These are phyloP conservation scores for Chloranthus sessilifolius DNA, from an alignment of 164 flowering plant species.

Conservation along the genomic window DNA sequence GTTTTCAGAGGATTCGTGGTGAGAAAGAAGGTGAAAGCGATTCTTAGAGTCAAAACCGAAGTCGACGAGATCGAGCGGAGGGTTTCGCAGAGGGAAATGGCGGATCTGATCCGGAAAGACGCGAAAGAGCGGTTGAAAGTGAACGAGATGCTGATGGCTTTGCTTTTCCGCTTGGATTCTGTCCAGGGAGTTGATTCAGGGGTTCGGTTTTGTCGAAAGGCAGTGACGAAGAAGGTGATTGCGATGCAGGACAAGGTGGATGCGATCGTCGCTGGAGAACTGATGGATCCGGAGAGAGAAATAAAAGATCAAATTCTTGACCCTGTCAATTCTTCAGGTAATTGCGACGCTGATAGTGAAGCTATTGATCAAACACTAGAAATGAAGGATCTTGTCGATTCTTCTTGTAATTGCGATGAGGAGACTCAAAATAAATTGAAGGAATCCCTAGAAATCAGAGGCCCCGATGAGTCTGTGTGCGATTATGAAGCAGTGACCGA, in stretches of 20 bases:
- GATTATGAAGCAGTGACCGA: not conserved
- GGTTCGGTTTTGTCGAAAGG: conserved; percentile 55
- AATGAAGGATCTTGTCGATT: not conserved
- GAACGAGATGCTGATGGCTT: conserved; percentile 56
- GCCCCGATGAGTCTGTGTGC: no score
- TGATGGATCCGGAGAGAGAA: not conserved
- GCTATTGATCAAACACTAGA: conserved; percentile 1
- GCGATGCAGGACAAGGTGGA: conserved; percentile 61
- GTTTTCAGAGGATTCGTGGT: conserved; percentile 56
- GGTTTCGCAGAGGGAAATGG: conserved; percentile 24
- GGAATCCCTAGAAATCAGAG: no score
- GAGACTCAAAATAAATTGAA: no score
- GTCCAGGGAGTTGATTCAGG: conserved; percentile 50
- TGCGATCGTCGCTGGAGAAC: conserved; percentile 18
- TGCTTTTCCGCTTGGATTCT: conserved; percentile 60
- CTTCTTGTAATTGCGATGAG: not conserved
- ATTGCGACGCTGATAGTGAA: not conserved
- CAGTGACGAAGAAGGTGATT: conserved; percentile 49
- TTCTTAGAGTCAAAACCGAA: conserved; percentile 28
- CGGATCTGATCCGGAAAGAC: conserved; percentile 37
- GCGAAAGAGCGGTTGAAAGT: conserved; percentile 49
- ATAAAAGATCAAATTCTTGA: not conserved
- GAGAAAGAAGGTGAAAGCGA: conserved; percentile 48
- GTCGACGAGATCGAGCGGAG: conserved; percentile 44
- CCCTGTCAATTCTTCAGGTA: not conserved